Percentiles rank a stretch among this genome's conserved stretches.
These are phyloP conservation scores for Clohesyomyces aquaticus DNA, from an alignment of 495 filamentous ascomycete species.

Conservation along the genomic window DNA sequence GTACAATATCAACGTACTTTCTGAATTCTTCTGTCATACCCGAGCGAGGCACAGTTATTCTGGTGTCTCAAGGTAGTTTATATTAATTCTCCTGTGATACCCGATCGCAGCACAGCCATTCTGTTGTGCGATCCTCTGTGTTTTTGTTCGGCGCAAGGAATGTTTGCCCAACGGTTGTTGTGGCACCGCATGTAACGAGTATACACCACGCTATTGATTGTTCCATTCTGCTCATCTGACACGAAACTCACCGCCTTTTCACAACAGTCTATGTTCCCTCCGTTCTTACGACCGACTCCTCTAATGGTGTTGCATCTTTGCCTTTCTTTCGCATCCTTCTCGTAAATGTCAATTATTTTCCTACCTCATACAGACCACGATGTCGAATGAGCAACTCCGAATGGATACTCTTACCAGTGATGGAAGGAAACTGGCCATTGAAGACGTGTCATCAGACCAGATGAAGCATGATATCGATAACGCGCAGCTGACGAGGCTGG, in stretches of 20 bases:
- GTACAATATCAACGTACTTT: too few species aligned
- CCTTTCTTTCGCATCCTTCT: neutral
- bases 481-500: constrained; percentile 51
- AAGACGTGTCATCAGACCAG: neutral
- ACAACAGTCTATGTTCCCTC: neutral
- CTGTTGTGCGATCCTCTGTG: too few species aligned
- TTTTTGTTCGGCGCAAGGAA: too few species aligned
- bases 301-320: neutral
- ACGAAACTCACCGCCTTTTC: neutral
- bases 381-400: constrained; percentile 1
- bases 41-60: too few species aligned
- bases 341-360: neutral
- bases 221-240: too few species aligned
- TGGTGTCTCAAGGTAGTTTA: too few species aligned
- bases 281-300: neutral
- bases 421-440: neutral
- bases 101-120: too few species aligned
- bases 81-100: too few species aligned
- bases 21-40: too few species aligned
- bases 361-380: neutral
- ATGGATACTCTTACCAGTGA: neutral
- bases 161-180: too few species aligned
- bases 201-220: too few species aligned
- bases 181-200: too few species aligned
- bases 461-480: constrained; percentile 46